A percentile compares a stretch with the other conserved stretches of the same genome.
Evolutionary conservation across 768 basidiomycete genomes (phyloP).

Genomic region (Pleurotus tuber-regium): DNA sequence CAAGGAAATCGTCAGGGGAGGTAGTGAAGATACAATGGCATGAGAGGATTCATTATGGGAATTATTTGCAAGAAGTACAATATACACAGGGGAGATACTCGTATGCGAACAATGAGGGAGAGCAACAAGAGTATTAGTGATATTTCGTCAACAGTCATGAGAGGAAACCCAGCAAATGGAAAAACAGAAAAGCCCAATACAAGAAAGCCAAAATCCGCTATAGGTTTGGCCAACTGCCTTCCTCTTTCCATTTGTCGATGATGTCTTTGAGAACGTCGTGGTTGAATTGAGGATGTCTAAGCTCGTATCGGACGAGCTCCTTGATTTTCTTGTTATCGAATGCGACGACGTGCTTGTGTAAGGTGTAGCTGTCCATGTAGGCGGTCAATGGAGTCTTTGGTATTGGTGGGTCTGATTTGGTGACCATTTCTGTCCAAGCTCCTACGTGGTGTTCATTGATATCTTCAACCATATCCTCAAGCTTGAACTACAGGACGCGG

Average conservation of each 20-base stretch:
- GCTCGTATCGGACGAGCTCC: slow-evolving; percentile 63
- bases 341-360: slow-evolving; percentile 68
- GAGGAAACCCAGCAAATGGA: background rate
- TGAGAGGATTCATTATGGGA: background rate
- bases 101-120: background rate
- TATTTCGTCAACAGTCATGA: slow-evolving; percentile 1
- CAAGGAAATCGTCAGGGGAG: slow-evolving; percentile 1
- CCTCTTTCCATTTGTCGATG: slow-evolving; percentile 78
- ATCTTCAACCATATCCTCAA: slow-evolving; percentile 74
- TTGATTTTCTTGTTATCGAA: slow-evolving; percentile 76
- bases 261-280: slow-evolving; percentile 64
- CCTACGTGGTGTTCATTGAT: slow-evolving; percentile 84
- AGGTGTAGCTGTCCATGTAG: slow-evolving; percentile 73
- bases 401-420: slow-evolving; percentile 66
- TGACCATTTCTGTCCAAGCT: slow-evolving; percentile 82
- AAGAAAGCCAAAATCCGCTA: slow-evolving; percentile 1
- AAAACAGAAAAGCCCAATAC: background rate
- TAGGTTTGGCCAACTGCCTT: slow-evolving; percentile 56
- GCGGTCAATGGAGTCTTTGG: slow-evolving; percentile 70
- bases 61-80: slow-evolving; percentile 6
- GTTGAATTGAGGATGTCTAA: slow-evolving; percentile 61
- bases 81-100: background rate
- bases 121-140: background rate
- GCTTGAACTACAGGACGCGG: slow-evolving; percentile 41
- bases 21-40: background rate